Base-by-base conservation (phyloP, 2,329 filamentous ascomycete genomes). In the Nemania abortiva region DNA sequence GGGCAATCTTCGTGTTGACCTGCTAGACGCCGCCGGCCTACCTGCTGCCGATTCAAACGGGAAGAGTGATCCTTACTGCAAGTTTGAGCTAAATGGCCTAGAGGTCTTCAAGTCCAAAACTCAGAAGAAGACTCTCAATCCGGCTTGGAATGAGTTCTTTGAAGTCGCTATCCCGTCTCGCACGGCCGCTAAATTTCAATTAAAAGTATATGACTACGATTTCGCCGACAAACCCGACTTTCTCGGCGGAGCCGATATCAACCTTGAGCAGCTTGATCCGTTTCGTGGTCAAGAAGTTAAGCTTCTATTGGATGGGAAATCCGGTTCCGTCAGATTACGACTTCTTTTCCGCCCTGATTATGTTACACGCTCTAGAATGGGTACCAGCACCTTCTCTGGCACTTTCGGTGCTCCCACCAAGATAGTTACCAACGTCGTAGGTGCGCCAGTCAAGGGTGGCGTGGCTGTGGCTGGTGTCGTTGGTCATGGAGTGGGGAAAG, bases 41-140 rank as follows among this genome's bases (percentile, higher is more conserved):
- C 96, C 96, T 7, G 91, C 96, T 1, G 95, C 95, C 31, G 96
- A 99, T 77, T 91, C 94, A 39, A 99, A 99, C 78, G 96, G 96
- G 74, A 98, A 92, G 87, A 98, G 94, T 76, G 96, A 99, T 77
- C 96, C 96, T 4, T 99, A 95, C 84, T 97, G 93, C 87, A 95
- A 95, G 78, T 99, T 99, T 79, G 89, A 92, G 72, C 87, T 98
- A 73, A 95, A 97, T 76, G 95, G 92, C 55, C 90, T 94, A 76
- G 92, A 97, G 66, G 88, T 98, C 0, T 94, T 93, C 89, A 99
- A 98, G 87, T 97, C 95, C 53, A 97, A 98, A 83, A 90, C 91
- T 1, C 91, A 95, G 79, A 99, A 98, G 88, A 99, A 99, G 88
- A 98, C 96, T 0, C 87, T 99, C 3, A 91, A 96, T 74, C 96